Conservation (phyloP, 2,329 filamentous ascomycete genomes). For the Hypocrella siamensis region DNA sequence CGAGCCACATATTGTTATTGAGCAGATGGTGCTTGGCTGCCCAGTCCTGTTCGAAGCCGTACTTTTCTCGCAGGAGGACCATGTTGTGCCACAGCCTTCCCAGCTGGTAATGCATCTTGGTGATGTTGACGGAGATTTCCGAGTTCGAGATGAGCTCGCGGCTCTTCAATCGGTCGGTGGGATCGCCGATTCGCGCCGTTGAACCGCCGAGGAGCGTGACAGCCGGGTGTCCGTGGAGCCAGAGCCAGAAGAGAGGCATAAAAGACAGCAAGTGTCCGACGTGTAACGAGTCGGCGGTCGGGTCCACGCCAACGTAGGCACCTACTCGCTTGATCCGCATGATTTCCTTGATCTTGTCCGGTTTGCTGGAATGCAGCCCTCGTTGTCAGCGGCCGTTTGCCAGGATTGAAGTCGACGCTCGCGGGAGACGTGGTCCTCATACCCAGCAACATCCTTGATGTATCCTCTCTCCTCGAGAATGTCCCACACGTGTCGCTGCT, state of each 20-base stretch:
- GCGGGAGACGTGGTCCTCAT: constrained; percentile 12
- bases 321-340: constrained; percentile 52
- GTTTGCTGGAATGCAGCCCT: no score
- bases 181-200: constrained; percentile 67
- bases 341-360: constrained; percentile 41
- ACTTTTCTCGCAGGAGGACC: constrained; percentile 45
- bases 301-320: constrained; percentile 69
- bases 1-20: constrained; percentile 80
- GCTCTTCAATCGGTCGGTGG: constrained; percentile 50
- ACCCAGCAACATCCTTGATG: constrained; percentile 63
- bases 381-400: no score
- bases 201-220: constrained; percentile 57
- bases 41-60: constrained; percentile 47
- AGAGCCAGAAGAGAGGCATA: constrained; percentile 77
- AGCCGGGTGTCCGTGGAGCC: constrained; percentile 55
- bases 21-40: constrained; percentile 51
- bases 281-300: constrained; percentile 65
- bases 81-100: constrained; percentile 62
- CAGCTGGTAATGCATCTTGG: constrained; percentile 54
- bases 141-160: constrained; percentile 36
- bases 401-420: no score
- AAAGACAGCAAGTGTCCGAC: constrained; percentile 67
- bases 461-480: constrained; percentile 56
- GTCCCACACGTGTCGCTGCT: constrained; percentile 39
- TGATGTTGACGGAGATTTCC: constrained; percentile 46